phyloP scores from a whole-genome alignment of 2,329 filamentous ascomycete genomes.

The Calycina herbarum region DNA sequence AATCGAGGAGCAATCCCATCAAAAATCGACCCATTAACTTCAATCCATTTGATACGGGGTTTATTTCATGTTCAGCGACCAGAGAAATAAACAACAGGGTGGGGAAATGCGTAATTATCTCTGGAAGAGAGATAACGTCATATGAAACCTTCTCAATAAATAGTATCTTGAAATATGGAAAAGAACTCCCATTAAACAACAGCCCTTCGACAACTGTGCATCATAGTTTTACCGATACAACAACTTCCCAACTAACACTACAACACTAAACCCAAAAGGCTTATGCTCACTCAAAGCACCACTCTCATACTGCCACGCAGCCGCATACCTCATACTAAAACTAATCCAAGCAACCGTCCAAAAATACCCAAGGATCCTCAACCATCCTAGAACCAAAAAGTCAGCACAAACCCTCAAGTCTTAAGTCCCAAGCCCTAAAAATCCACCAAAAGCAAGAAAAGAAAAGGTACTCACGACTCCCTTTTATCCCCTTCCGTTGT shows the following conservation, averaged over 20 bases:
- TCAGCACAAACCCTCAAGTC: neutral
- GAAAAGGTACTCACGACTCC: neutral
- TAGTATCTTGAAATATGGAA: too few relatives aligned
- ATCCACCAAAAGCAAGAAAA: neutral
- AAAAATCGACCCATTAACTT: too few relatives aligned
- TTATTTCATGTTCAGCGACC: too few relatives aligned
- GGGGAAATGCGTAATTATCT: too few relatives aligned
- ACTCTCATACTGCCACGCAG: conserved; percentile 16
- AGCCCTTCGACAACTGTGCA: too few relatives aligned
- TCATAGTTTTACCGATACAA: neutral
- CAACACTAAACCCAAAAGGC: neutral
- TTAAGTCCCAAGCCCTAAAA: neutral
- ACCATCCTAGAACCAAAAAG: neutral
- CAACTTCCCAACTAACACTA: neutral
- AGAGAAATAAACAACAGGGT: too few relatives aligned
- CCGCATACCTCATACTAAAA: conserved; percentile 16
- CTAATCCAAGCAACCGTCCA: conserved; percentile 16
- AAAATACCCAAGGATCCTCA: conserved; percentile 11
- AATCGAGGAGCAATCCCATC: too few relatives aligned
- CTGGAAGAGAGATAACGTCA: too few relatives aligned
- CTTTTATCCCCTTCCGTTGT: neutral
- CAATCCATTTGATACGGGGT: too few relatives aligned
- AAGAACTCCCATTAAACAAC: too few relatives aligned
- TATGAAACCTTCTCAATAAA: too few relatives aligned
- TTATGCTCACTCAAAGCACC: conserved; percentile 6